Percentiles rank a stretch among this genome's conserved stretches.
Evolutionary conservation across 2,329 filamentous ascomycete species (phyloP).

Genomic region (Phialemoniopsis sp.): DNA sequence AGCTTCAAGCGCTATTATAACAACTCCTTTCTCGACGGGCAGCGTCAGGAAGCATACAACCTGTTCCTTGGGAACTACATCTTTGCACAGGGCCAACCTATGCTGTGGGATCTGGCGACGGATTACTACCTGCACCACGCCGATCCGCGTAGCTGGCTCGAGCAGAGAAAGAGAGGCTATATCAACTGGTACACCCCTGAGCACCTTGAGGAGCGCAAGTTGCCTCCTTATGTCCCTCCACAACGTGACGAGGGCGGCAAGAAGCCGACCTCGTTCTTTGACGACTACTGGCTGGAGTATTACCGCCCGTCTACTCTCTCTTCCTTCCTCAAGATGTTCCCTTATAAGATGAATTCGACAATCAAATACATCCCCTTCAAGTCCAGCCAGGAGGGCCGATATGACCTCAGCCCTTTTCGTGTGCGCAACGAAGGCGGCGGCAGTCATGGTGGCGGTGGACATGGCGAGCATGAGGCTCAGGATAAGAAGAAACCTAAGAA

Average conservation of each 20-base stretch:
- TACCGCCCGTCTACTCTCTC: conserved; percentile 86
- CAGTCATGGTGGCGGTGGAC: background rate
- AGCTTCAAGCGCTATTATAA: conserved; percentile 99
- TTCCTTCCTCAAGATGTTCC: conserved; percentile 87
- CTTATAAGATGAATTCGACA: conserved; percentile 87
- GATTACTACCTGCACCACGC: conserved; percentile 96
- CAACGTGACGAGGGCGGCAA: conserved; percentile 31
- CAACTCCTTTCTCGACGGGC: conserved; percentile 93
- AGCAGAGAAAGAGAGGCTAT: conserved; percentile 62
- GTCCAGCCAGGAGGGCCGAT: conserved; percentile 66
- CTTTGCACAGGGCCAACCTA: conserved; percentile 79
- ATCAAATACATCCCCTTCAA: conserved; percentile 78
- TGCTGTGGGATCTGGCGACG: conserved; percentile 93
- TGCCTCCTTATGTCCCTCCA: conserved; percentile 52
- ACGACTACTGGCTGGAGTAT: conserved; percentile 98
- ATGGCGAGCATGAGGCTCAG: conserved; percentile 32
- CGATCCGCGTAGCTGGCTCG: conserved; percentile 70
- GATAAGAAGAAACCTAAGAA: conserved; percentile 61
- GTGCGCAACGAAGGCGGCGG: conserved; percentile 57
- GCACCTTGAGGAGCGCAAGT: conserved; percentile 59
- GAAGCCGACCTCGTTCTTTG: conserved; percentile 59
- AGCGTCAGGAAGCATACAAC: conserved; percentile 96
- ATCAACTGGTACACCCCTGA: conserved; percentile 83
- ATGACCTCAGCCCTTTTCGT: conserved; percentile 85
- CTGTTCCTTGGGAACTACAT: conserved; percentile 96